Percentiles rank a stretch among this genome's conserved stretches.
Conservation (phyloP, 2,329 filamentous ascomycete species). For the Fusarium multiceps region DNA sequence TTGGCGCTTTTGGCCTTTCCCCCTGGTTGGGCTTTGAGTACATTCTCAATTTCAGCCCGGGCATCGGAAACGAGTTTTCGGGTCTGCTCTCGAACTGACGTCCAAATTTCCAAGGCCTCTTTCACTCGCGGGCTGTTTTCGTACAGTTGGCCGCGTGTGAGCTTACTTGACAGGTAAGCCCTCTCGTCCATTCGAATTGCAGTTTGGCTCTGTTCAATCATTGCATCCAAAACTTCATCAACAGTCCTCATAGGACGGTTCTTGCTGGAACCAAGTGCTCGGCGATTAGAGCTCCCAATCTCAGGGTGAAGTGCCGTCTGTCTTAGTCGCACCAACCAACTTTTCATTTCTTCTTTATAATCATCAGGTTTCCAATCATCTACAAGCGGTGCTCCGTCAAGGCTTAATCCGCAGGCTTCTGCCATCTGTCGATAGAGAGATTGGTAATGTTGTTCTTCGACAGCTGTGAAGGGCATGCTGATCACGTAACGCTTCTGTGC, state of each 20-base stretch:
- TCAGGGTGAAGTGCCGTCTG: slow-evolving; percentile 90
- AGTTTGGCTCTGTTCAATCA: slow-evolving; percentile 87
- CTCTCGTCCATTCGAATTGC: slow-evolving; percentile 76
- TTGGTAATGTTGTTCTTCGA: slow-evolving; percentile 91
- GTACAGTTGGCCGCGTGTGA: slow-evolving; percentile 80
- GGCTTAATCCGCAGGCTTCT: slow-evolving; percentile 72
- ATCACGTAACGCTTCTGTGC: slow-evolving; percentile 88
- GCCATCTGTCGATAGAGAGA: slow-evolving; percentile 81
- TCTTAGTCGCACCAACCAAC: slow-evolving; percentile 80
- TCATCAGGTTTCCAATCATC: slow-evolving; percentile 74
- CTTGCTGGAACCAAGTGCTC: slow-evolving; percentile 69
- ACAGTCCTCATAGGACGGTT: slow-evolving; percentile 81
- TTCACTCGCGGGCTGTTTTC: slow-evolving; percentile 77
- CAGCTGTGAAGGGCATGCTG: slow-evolving; percentile 86
- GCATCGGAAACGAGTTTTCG: slow-evolving; percentile 69
- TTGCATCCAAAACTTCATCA: slow-evolving; percentile 85
- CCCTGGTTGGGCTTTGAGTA: slow-evolving; percentile 50
- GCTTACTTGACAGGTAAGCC: slow-evolving; percentile 68
- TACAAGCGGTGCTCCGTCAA: slow-evolving; percentile 69
- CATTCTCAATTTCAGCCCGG: slow-evolving; percentile 68
- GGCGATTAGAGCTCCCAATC: slow-evolving; percentile 74
- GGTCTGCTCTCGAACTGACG: slow-evolving; percentile 63
- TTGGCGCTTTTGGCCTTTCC: slow-evolving; percentile 11
- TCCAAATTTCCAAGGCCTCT: slow-evolving; percentile 78
- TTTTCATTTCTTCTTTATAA: slow-evolving; percentile 78